phyloP scores from a whole-genome alignment of 495 filamentous ascomycete genomes.

The Neurospora sp. region DNA sequence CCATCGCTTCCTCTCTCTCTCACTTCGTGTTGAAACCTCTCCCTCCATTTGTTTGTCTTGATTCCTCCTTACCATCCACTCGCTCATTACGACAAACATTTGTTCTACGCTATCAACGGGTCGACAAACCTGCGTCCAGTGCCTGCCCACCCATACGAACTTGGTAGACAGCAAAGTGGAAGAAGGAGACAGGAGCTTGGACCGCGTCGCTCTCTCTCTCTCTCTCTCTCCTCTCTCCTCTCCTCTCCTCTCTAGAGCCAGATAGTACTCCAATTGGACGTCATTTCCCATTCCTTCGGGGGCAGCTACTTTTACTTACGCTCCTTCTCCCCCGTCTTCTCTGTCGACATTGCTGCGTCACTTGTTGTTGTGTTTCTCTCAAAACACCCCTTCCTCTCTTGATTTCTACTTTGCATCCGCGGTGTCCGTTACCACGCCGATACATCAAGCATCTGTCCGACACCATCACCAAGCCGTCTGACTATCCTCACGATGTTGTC shows the following conservation, averaged over 20 bases:
- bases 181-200: not conserved
- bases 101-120: not conserved
- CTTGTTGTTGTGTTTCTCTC: not conserved
- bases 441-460: not conserved
- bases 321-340: not conserved
- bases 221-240: not conserved
- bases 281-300: not conserved
- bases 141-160: not conserved
- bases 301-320: not conserved
- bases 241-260: not conserved
- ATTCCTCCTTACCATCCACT: not conserved
- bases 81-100: not conserved
- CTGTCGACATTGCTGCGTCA: not conserved
- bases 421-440: not conserved
- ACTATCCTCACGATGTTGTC: conserved; percentile 14
- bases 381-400: not conserved
- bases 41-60: not conserved
- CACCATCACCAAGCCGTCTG: not conserved
- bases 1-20: not conserved
- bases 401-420: not conserved
- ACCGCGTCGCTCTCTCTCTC: not conserved
- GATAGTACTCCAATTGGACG: not conserved
- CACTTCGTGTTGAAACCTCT: not conserved
- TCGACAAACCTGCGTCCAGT: not conserved
- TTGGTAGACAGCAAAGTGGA: not conserved